Base-by-base conservation (phyloP, 345 rosid genomes). In the Lepidium sativum region DNA sequence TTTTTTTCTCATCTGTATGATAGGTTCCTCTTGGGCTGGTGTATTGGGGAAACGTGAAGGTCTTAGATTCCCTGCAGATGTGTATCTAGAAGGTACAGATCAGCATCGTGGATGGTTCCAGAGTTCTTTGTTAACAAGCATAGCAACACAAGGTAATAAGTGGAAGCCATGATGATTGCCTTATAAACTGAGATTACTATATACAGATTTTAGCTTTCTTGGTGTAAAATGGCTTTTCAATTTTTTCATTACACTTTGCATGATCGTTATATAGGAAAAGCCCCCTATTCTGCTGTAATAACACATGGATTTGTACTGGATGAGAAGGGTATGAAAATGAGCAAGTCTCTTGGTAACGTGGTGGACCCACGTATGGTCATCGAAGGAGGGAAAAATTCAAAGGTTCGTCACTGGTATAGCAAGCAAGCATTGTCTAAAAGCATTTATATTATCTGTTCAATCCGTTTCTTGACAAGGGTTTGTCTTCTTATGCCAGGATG, bases 41-140 rank as follows among this genome's bases (percentile, higher is more conserved):
- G 91, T 92, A 48, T 55, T 89, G 78, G 87, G 83, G 48, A 78
- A 84, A 83, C 80, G 91, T 14, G 78, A 71, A 25, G 78, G 76
- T 69, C 86, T 86, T 78, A 75, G 59, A 70, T 84, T 79, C 67
- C 97, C 97, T 14, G 98, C 96, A 53, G 97, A 92, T 59, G 71
- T 92, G 54, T 92, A 87, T 79, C 88, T 92, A 70, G 98, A 92
- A 80, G 97, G 98, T 53, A 81, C 98, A 70, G 97, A 92, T 80
- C 98, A 92, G 79, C 97, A 92, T 77, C 96, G 97, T 63, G 98
- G 98, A 67, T 92, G 97, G 98, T 92, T 92, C 68, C 97, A 92
- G 72, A 92, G 98, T 80, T 89, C 97, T 16, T 78, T 92, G 75
- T 69, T 92, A 58, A 92, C 98, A 64, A 77, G 98, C 79, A 81